These are phyloP conservation scores for Clarireedia paspali DNA, from an alignment of 2,329 filamentous ascomycete genomes.

Conservation along the genomic window DNA sequence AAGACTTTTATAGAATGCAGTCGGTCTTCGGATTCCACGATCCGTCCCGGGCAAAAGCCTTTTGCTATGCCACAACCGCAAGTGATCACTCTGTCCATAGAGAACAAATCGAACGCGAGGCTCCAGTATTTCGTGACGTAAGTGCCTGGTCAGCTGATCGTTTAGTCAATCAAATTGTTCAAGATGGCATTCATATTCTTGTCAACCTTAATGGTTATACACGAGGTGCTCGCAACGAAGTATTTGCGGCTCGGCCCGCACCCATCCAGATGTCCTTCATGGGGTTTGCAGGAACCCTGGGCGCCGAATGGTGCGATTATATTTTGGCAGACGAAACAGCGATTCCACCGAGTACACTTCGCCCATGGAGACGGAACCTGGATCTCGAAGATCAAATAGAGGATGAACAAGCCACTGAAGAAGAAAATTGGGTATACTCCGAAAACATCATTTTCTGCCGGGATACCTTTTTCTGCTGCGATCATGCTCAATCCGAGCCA, in stretches of 20 bases:
- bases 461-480: slow-evolving; percentile 97
- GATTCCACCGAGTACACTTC: slow-evolving; percentile 72
- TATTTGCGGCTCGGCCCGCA: slow-evolving; percentile 89
- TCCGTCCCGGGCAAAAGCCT: slow-evolving; percentile 64
- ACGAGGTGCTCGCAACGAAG: slow-evolving; percentile 89
- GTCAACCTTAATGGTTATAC: slow-evolving; percentile 99
- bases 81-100: slow-evolving; percentile 87
- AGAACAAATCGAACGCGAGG: slow-evolving; percentile 85
- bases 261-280: slow-evolving; percentile 99
- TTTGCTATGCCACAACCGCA: slow-evolving; percentile 90
- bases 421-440: slow-evolving; percentile 84
- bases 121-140: slow-evolving; percentile 83
- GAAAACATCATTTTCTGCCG: slow-evolving; percentile 94
- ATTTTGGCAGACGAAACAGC: slow-evolving; percentile 84
- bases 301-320: slow-evolving; percentile 98
- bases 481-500: slow-evolving; percentile 84
- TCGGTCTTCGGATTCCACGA: slow-evolving; percentile 94
- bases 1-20: slow-evolving; percentile 60
- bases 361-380: slow-evolving; percentile 70
- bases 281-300: slow-evolving; percentile 93
- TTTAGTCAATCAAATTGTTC: slow-evolving; percentile 76
- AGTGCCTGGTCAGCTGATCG: slow-evolving; percentile 80
- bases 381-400: slow-evolving; percentile 62
- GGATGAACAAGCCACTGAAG: slow-evolving; percentile 52
- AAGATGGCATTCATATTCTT: slow-evolving; percentile 86